Conservation (phyloP, 768 basidiomycete genomes). For the Tylopilus balloui region DNA sequence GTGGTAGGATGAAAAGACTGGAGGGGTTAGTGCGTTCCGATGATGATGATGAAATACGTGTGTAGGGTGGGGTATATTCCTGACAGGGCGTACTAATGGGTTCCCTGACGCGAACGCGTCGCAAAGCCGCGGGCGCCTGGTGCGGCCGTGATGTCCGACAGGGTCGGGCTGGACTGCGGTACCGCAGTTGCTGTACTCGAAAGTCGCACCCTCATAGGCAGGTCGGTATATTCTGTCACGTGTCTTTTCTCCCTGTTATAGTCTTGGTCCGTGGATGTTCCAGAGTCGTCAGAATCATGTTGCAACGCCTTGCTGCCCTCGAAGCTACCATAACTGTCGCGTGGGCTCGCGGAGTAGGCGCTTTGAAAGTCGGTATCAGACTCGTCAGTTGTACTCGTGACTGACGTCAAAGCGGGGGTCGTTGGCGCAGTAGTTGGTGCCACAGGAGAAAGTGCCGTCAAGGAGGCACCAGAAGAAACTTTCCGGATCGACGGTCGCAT, state of each 20-base stretch:
- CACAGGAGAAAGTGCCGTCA: constrained; percentile 24
- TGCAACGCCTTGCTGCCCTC: constrained; percentile 25
- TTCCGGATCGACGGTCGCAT: constrained; percentile 27
- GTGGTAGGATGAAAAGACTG: constrained; percentile 15
- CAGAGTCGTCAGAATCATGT: constrained; percentile 29
- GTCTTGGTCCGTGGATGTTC: constrained; percentile 29
- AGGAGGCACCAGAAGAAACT: constrained; percentile 31
- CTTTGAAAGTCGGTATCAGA: constrained; percentile 87
- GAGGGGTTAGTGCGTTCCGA: constrained; percentile 13
- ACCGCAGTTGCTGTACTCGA: constrained; percentile 53
- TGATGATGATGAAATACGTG: constrained; percentile 16
- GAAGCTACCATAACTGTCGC: constrained; percentile 56
- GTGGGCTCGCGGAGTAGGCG: constrained; percentile 74
- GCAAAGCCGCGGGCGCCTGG: constrained; percentile 24
- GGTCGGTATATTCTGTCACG: constrained; percentile 34
- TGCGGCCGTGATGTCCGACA: constrained; percentile 39
- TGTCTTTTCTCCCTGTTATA: constrained; percentile 28
- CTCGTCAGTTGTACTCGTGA: constrained; percentile 54
- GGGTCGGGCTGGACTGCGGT: constrained; percentile 35
- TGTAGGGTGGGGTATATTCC: constrained; percentile 27
- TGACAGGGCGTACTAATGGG: constrained; percentile 17
- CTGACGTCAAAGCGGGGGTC: constrained; percentile 34
- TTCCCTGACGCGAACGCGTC: constrained; percentile 17
- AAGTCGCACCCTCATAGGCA: constrained; percentile 48
- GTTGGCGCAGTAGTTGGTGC: constrained; percentile 27